Evolutionary conservation across 345 rosid species (phyloP).

Genomic region (Schrenkiella parvula): DNA sequence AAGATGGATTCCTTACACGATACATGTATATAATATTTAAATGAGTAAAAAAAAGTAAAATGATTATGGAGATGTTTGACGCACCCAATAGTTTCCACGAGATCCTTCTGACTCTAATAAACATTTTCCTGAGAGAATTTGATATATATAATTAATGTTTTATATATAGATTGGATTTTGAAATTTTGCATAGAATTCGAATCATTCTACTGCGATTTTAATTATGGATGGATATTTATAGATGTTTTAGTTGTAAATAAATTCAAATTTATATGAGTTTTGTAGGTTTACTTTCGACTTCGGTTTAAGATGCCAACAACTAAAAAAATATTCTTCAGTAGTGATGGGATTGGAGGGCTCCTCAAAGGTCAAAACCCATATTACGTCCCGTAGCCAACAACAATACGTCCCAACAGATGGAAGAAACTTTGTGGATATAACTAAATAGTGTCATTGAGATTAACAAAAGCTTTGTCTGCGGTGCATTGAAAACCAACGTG

Average conservation of each 20-base stretch:
- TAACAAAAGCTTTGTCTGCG: not conserved
- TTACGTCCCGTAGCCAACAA: too few species aligned
- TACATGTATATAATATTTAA: too few species aligned
- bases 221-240: too few species aligned
- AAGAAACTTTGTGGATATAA: not conserved
- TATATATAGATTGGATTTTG: not conserved
- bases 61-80: not conserved
- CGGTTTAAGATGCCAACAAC: too few species aligned
- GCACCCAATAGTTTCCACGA: not conserved
- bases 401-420: not conserved
- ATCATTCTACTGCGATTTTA: too few species aligned
- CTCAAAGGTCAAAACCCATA: not conserved
- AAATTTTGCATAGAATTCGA: not conserved
- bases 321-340: too few species aligned
- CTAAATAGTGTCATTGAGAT: not conserved
- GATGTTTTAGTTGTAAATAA: too few species aligned
- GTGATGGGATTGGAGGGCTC: too few species aligned
- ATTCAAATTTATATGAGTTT: too few species aligned
- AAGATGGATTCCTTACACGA: not conserved
- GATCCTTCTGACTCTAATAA: not conserved
- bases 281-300: too few species aligned
- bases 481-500: not conserved
- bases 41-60: not conserved
- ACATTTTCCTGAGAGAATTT: too few species aligned
- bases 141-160: not conserved